Percentiles rank a stretch among this genome's conserved stretches.
Conservation (phyloP, 768 basidiomycete genomes). For the Leucocoprinus birnbaumii region DNA sequence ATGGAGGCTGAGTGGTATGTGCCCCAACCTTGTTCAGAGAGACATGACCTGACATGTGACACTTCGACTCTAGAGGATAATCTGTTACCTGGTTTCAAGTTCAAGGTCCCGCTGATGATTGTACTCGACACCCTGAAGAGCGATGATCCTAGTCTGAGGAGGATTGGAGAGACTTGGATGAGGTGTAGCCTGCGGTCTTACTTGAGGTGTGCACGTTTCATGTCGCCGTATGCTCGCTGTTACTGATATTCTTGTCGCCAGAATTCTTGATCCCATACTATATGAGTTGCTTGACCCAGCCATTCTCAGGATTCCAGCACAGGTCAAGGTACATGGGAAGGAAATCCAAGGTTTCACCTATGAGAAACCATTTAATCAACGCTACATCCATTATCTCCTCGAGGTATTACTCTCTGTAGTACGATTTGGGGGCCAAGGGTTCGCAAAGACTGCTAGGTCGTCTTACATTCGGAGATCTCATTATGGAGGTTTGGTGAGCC, state of each 20-base stretch:
- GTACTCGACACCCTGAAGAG: constrained; percentile 81
- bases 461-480: constrained; percentile 63
- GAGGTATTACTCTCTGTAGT: constrained; percentile 76
- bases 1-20: constrained; percentile 84
- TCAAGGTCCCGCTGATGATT: constrained; percentile 85
- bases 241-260: constrained; percentile 27
- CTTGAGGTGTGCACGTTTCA: constrained; percentile 75
- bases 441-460: constrained; percentile 69
- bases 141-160: constrained; percentile 68
- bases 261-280: constrained; percentile 88
- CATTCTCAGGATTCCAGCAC: constrained; percentile 49
- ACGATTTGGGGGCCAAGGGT: constrained; percentile 87
- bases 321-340: constrained; percentile 55
- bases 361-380: constrained; percentile 74
- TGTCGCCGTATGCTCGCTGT: too few species aligned
- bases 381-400: constrained; percentile 66
- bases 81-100: constrained; percentile 73
- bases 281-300: constrained; percentile 72
- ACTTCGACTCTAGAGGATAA: constrained; percentile 60
- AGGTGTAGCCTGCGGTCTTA: constrained; percentile 90
- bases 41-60: neutral
- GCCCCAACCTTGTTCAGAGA: neutral
- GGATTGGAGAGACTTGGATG: constrained; percentile 96
- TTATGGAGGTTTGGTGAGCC: constrained; percentile 56
- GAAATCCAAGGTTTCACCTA: constrained; percentile 70